Percentiles rank a stretch among this genome's conserved stretches.
Evolutionary conservation across 495 filamentous ascomycete species (phyloP).

Genomic region (Daldinia grandis): DNA sequence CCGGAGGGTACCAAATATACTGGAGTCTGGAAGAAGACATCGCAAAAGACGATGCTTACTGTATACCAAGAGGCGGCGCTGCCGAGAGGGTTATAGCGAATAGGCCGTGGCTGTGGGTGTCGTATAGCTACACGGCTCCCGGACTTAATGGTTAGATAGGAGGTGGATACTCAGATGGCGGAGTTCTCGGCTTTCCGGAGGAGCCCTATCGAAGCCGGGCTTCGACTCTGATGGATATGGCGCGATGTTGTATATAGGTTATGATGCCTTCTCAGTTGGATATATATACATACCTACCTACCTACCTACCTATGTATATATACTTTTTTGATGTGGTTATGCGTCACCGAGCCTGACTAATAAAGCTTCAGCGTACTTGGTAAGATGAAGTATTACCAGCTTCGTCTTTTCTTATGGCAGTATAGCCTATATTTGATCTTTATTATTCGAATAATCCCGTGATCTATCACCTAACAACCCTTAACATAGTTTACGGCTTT

Average conservation of each 20-base stretch:
- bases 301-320: constrained; percentile 5
- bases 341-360: not conserved
- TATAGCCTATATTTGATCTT: too few relatives aligned
- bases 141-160: constrained; percentile 13
- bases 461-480: too few relatives aligned
- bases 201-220: constrained; percentile 18
- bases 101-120: not conserved
- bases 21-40: not conserved
- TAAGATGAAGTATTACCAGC: too few relatives aligned
- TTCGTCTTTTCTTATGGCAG: too few relatives aligned
- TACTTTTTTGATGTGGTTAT: not conserved
- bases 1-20: not conserved
- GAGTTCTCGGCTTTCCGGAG: constrained; percentile 6
- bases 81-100: not conserved
- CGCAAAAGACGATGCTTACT: not conserved
- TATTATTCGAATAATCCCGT: too few relatives aligned
- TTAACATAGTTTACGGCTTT: too few relatives aligned
- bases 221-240: constrained; percentile 6
- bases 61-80: not conserved
- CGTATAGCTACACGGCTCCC: not conserved
- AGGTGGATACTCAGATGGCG: constrained; percentile 4
- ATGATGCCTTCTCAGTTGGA: not conserved
- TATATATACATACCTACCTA: constrained; percentile 2
- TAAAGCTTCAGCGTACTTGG: not conserved
- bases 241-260: constrained; percentile 4